Evolutionary conservation across 495 filamentous ascomycete genomes (phyloP), one percentile per base, ranked within the genome.

Genomic region (Massariosphaeria phaeospora): DNA sequence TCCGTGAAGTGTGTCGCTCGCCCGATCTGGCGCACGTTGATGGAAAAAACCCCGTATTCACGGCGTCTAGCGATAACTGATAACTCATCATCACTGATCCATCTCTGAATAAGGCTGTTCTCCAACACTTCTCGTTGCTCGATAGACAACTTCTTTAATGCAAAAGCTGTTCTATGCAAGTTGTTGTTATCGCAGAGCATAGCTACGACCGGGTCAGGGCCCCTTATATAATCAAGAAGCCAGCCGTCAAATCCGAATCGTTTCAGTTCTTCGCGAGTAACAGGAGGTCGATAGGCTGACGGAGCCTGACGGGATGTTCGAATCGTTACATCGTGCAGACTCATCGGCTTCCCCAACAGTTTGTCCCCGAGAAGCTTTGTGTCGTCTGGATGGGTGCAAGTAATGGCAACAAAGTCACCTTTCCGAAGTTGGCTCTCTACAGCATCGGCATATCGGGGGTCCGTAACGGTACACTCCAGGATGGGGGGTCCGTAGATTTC

Each of bases 401-500:
- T 95, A 54, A 98, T 88, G 11, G 83, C 79, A 6, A 80, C 66
- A 41, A 86, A 83, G 54, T 91, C 85, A 11, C 67, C 77, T 8
- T 45, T 55, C n/a, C 74, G 69, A 8, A 99, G 65, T 17, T 86
- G 64, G 2, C 79, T 76, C 68, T 99, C 93, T 10, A 99, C 71
- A 8, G 80, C 77, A 64, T 88, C 75, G 20, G 84, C 82, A 63
- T 84, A 91, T 47, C 72, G 78, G 13, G 79, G 78, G 64, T 96
- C 81, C 49, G 85, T 91, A 30, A 96, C 68, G 0, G 86, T 86
- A 67, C 91, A 96, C 20, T 76, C 82, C 12, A 99, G 71, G 51
- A 91, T 76, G 0, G 93, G 82, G 15, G 93, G 93, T 0, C 89
- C 90, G 67, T 88, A 91, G 20, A 97, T 84, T 57, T 85, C 77